Base-by-base conservation (phyloP, 1,284 basidiomycete species). In the Blastosporella zonata region DNA sequence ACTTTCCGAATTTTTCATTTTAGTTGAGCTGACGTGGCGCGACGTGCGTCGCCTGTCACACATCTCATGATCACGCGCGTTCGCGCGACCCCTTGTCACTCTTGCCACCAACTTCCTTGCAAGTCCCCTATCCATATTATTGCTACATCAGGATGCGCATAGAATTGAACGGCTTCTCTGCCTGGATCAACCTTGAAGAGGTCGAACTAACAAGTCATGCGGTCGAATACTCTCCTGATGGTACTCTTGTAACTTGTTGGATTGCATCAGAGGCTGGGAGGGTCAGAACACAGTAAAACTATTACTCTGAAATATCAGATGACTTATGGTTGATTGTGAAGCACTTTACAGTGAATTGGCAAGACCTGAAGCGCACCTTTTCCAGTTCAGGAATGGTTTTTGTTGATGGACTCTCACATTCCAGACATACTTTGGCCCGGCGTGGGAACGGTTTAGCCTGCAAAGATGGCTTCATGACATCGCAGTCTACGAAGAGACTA, bases 191-290 rank as follows among this genome's bases (percentile, higher is more conserved):
- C 28, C 66, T 70, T 10, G 67, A 65, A 27, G 64, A 59, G 0
- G 49, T 55, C 9, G 53, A 60, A 47, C 54, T 65, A 33, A 54
- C 67, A 2, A 55, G 63, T 35, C 64, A 68, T 36, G 53, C 55
- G 0, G 49, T 65, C 8, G 61, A 69, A 37, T 54, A 61, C 18
- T 56, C 58, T 29, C 48, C 40, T 1, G 61, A 59, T 13, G 55
- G 47, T 6, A 55, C 49, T 15, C 50, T 42, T 13, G 68, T 60
- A 2, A 65, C 62, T 35, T 72, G 70, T 47, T 74, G 69, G 70
- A 66, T 72, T 6, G 54, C 64, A 1, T 67, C 72, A 7, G 64
- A 73, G 31, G 57, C 50, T 3, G 62, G 55, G 44, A 71, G 73
- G 66, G 73, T 69, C 41, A 20, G 52, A 23, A 2, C 2, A 4